Evolutionary conservation across 371 early-diverging fungal species (phyloP), one percentile per base, ranked within the genome.

Genomic region (Syncephalastrum monosporum): DNA sequence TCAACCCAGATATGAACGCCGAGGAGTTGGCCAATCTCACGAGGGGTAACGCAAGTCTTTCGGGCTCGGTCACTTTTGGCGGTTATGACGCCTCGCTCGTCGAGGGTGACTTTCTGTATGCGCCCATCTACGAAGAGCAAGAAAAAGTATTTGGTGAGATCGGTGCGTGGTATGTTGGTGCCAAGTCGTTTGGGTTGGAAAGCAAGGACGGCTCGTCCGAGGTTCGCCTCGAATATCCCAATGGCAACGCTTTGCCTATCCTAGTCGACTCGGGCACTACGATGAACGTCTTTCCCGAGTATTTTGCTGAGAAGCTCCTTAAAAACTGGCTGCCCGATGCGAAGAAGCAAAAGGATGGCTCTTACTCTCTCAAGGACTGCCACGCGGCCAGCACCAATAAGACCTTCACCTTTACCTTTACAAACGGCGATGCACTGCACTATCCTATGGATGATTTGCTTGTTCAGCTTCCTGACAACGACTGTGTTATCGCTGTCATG

Each of bases 61-160:
- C 65, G 3, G 76, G 75, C 17, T 74, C 76, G 47, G 65, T 77
- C 16, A 61, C 68, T 15, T 72, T 81, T 61, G 77, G 77, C 19
- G 75, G 62, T 13, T 56, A 67, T 21, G 67, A 80, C 51, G 49
- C 48, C 13, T 57, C 61, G 14, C 47, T 59, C 17, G 76, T 57
- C 42, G 44, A 50, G 13, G 72, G 70, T 4, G 58, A 72, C 5
- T 54, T 68, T 3, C 24, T 56, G 16, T 72, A 67, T 17, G 56
- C 68, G 0, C 4, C 53, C 53, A 17, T 54, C 47, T 33, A 33
- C 38, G 38, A 33, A 33, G 38, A 5, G 38, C 38, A 8, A 47
- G 41, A 16, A 43, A 21, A 25, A 29, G 16, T 6, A 38, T 23
- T 64, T 5, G 69, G 38, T 33, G 38, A 33, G 10, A 33, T 33